phyloP scores from a whole-genome alignment of 805 yeast species.

The Teunomyces kruisii region DNA sequence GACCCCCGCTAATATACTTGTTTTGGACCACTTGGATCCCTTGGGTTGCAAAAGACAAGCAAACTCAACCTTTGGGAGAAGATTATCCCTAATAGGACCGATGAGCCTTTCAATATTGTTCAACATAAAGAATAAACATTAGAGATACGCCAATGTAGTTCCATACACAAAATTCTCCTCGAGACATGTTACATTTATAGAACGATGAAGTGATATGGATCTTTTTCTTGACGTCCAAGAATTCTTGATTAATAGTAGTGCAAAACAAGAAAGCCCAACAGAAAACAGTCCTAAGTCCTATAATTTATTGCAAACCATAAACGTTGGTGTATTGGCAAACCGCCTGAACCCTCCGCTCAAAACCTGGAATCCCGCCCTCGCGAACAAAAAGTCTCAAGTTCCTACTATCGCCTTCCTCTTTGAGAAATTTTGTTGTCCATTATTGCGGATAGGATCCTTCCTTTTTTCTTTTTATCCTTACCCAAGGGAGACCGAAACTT shows the following conservation, averaged over 20 bases:
- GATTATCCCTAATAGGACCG: no score
- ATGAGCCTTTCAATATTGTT: no score
- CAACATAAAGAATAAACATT: not conserved
- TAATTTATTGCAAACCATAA: not conserved
- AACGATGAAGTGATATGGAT: no score
- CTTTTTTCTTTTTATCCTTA: constrained; percentile 1
- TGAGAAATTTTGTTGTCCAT: constrained; percentile 2
- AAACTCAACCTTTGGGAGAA: no score
- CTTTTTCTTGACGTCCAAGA: no score
- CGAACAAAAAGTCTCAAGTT: not conserved
- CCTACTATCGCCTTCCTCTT: constrained; percentile 1
- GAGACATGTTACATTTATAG: no score
- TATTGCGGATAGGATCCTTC: constrained; percentile 3
- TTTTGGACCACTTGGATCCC: no score
- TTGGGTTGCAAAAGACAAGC: no score
- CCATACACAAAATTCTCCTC: not conserved
- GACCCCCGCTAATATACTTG: no score
- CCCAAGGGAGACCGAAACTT: constrained; percentile 2
- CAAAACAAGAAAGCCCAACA: no score
- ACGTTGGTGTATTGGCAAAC: not conserved
- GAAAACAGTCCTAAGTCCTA: no score
- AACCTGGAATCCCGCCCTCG: not conserved
- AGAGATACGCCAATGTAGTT: not conserved
- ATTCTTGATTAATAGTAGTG: no score
- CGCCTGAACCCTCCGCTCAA: not conserved